Evolutionary conservation across 2,329 filamentous ascomycete species (phyloP), one percentile per base, ranked within the genome.

Genomic region (Phyllosticta paracitricarpa): DNA sequence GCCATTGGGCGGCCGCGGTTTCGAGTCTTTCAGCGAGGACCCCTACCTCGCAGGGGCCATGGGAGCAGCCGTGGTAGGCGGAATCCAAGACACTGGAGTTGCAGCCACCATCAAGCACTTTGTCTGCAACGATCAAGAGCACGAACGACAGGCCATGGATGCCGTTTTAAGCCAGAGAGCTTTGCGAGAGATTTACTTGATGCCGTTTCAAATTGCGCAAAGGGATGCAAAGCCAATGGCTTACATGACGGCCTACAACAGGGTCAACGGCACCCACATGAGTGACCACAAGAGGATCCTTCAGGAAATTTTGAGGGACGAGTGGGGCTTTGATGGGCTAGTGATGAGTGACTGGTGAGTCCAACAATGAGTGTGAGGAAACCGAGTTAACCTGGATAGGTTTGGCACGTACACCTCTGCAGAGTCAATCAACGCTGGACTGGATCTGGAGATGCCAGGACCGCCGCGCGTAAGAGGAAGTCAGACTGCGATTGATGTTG

Each of bases 1-100:
- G 61, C 89, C 89, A 0, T 79, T 94, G 0, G 89, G 89, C 4
- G 89, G 89, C 7, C 82, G 89, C 62, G 91, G 91, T 63, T 94
- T 93, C 65, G 88, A 91, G 70, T 87, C 82, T 1, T 89, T 84
- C 68, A 83, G 84, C 24, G 88, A 91, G 71, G 88, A 91, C 64
- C 77, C 83, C 0, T 87, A 82, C 66, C 77, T 91, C 64, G 80
- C 85, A 2, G 88, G 87, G 2, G 85, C 89, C 68, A 80, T 89
- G 61, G 84, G 82, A 3, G 84, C 88, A 64, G 77, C 80, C 28
- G 79, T 81, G 51, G 76, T 84, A 25, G 79, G 74, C 51, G 84
- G 88, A 12, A 75, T 90, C 2, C 86, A 91, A 70, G 80, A 79
- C 14, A 79, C 80, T 48, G 85, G 85, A 24, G 86, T 89, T 8